These are phyloP conservation scores for Triticum turgidum DNA, from an alignment of 176 grass and related monocot genomes.

Conservation along the genomic window DNA sequence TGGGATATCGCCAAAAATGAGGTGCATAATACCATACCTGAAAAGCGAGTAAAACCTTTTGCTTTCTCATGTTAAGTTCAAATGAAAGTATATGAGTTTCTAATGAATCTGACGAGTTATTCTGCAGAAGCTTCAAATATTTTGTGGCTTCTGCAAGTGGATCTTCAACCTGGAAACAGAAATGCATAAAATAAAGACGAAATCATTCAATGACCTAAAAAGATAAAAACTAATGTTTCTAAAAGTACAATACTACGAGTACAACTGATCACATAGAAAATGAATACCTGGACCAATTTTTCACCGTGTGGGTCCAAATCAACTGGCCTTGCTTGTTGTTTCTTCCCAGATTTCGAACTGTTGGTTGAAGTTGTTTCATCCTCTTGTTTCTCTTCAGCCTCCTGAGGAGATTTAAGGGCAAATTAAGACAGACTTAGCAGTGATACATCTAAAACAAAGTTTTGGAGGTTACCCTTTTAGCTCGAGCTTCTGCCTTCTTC, in stretches of 20 bases:
- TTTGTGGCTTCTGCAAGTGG: conserved; percentile 83
- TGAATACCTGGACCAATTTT: conserved; percentile 85
- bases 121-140: conserved; percentile 95
- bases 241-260: neutral
- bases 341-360: conserved; percentile 82
- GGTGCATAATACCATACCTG: conserved; percentile 54
- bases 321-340: conserved; percentile 70
- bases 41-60: conserved; percentile 95
- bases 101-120: conserved; percentile 77
- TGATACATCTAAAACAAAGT: conserved; percentile 12
- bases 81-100: conserved; percentile 94
- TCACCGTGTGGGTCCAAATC: conserved; percentile 93
- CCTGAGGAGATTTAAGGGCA: conserved; percentile 49
- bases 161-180: conserved; percentile 74
- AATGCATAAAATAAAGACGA: conserved; percentile 5
- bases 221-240: neutral
- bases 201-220: neutral
- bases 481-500: conserved; percentile 96
- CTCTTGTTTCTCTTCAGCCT: conserved; percentile 96
- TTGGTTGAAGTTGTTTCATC: conserved; percentile 63
- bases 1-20: conserved; percentile 1
- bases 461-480: conserved; percentile 76
- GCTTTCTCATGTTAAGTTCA: conserved; percentile 95
- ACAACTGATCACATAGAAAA: neutral
- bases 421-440: conserved; percentile 21